Evolutionary conservation across 2,329 filamentous ascomycete species (phyloP), one percentile per base, ranked within the genome.

Genomic region (Aspergillus amoenus): DNA sequence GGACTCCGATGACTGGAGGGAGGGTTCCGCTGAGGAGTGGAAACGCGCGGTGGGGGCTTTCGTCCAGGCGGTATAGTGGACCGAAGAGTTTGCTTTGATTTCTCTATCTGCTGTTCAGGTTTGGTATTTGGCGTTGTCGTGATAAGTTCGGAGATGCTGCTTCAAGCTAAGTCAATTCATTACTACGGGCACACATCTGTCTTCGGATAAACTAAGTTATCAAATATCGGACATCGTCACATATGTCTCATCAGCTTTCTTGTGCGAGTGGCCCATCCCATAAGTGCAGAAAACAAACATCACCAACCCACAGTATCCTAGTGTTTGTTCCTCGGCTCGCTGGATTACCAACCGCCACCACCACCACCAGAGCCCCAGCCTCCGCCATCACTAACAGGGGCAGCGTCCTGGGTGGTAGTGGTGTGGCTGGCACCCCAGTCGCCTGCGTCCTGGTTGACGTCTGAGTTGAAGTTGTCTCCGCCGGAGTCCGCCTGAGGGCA

Each of bases 401-500:
- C 15, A 22, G 53, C 44, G 17, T 18, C 17, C 18, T 50, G 48
- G 43, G 37, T 37, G 58, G 58, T 55, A 27, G 51, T 55, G 30
- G 51, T 44, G 49, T 61, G 30, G 43, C 53, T 54, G 22, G 40
- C 40, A 30, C 22, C 45, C 53, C 49, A 58, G 9, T 8, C 42
- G 40, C 53, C 51, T 27, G 45, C 39, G 18, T 22, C 50, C 24
- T 47, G n/a, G 37, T 32, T 27, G 18, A 18, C 34, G 8, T 34
- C 32, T 5, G 12, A 39, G 46, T 41, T 34, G 24, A 41, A 52
- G 41, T 56, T 39, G 8, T 71, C 62, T 32, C 48, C 56, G 41
- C 32, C 62, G 7, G 52, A 27, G 11, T 70, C 67, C 53, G 70
- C 64, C 56, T 71, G 63, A 12, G 66, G 61, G 70, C 76, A 79